phyloP scores from a whole-genome alignment of 2,329 filamentous ascomycete species.

The Phaeophleospora eucalypticola region DNA sequence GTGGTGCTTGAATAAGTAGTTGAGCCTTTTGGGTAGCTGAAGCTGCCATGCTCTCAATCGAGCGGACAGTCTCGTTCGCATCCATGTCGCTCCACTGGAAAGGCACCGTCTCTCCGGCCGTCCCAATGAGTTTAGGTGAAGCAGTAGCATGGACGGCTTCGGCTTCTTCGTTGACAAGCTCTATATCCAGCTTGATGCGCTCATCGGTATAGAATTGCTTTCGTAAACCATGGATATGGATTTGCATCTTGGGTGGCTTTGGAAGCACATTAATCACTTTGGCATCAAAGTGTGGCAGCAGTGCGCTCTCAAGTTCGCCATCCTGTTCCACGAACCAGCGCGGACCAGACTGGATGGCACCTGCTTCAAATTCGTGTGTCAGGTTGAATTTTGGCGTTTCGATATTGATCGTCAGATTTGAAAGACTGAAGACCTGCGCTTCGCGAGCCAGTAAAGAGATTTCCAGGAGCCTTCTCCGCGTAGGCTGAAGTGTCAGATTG shows the following conservation, averaged over 20 bases:
- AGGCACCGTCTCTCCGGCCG: constrained; percentile 10
- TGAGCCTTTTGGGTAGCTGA: constrained; percentile 12
- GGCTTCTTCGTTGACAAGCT: constrained; percentile 77
- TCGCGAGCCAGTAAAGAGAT: constrained; percentile 73
- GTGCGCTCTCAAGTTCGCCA: constrained; percentile 12
- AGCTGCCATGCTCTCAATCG: constrained; percentile 9
- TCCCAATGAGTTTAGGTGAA: constrained; percentile 46
- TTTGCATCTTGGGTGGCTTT: constrained; percentile 85
- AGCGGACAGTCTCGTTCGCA: constrained; percentile 10
- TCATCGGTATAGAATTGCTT: constrained; percentile 86
- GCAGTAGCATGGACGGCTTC: constrained; percentile 69
- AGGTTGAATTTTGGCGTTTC: constrained; percentile 63
- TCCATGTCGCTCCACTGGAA: constrained; percentile 31
- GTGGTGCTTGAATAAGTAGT: constrained; percentile 35
- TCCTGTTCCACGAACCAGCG: constrained; percentile 16
- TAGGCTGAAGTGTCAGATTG: constrained; percentile 12
- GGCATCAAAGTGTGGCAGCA: constrained; percentile 42
- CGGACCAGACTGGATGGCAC: constrained; percentile 7
- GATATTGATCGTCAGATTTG: constrained; percentile 61
- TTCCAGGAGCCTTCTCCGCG: constrained; percentile 53
- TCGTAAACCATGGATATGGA: constrained; percentile 59
- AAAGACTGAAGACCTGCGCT: constrained; percentile 69
- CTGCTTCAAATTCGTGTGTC: constrained; percentile 55
- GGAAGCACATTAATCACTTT: constrained; percentile 69
- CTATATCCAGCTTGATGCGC: constrained; percentile 61